A percentile compares a stretch with the other conserved stretches of the same genome.
These are phyloP conservation scores for Collybia sordida DNA, from an alignment of 768 basidiomycete species.

Conservation along the genomic window DNA sequence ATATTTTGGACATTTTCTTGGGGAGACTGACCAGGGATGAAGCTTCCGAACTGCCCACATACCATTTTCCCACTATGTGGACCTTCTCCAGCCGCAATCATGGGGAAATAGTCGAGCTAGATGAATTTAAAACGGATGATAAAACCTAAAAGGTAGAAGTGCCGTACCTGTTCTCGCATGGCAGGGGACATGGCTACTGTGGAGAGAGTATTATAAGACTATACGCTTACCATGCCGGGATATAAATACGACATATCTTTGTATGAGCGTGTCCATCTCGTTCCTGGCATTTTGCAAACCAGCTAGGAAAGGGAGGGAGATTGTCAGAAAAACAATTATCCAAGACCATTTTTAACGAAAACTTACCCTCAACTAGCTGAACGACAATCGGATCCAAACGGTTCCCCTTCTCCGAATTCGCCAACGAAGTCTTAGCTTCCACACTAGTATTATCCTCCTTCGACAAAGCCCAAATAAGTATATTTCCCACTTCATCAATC, in stretches of 20 bases:
- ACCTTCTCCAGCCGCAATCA: conserved; percentile 27
- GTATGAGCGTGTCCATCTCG: conserved; percentile 28
- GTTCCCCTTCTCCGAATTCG: background rate
- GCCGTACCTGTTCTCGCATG: conserved; percentile 22
- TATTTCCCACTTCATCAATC: conserved; percentile 25
- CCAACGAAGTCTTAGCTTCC: no score
- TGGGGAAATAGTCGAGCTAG: conserved; percentile 25
- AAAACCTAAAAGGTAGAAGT: background rate
- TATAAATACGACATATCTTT: conserved; percentile 6
- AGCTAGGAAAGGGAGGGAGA: background rate
- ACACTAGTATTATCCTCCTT: no score
- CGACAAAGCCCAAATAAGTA: conserved; percentile 22
- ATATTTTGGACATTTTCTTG: background rate
- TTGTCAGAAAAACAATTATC: background rate
- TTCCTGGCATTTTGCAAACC: conserved; percentile 20
- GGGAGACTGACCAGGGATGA: conserved; percentile 20
- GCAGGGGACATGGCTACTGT: conserved; percentile 23
- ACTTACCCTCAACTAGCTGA: conserved; percentile 13
- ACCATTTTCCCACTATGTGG: conserved; percentile 26
- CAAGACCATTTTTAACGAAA: background rate
- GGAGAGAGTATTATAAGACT: background rate
- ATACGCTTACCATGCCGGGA: background rate
- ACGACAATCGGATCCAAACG: conserved; percentile 9
- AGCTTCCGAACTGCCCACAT: conserved; percentile 28
- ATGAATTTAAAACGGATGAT: no score